Base-by-base conservation (phyloP, 179 eudicot genomes). In the Drosera spatulata region DNA sequence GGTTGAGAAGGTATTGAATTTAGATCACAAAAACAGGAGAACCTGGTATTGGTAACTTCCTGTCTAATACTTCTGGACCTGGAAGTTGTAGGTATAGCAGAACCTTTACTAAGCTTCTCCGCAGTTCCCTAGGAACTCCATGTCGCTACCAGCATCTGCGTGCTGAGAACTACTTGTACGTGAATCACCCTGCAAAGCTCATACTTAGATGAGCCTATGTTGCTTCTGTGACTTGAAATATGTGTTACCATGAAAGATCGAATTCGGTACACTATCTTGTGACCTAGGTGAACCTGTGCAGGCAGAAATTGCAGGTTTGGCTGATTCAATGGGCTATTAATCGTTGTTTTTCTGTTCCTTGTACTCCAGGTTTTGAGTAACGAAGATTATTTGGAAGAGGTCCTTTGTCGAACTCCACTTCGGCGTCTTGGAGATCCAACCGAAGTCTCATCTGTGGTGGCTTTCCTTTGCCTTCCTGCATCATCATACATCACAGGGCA, bases 381-480 rank as follows among this genome's bases (percentile, higher is more conserved):
- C n/a, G 38, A 50, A 3, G 74, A 60, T 22, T 78, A 71, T 48
- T 33, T 73, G 67, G 73, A 79, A 67, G 80, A 72, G 66, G 72
- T 76, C 15, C 61, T 76, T 65, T 69, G 76, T 50, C 63, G 76
- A 53, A 82, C 84, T 7, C 84, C 83, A 38, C 71, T 82, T 37
- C 38, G 69, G 43, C 84, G 79, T 60, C 73, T 79, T 11, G 87
- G 84, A 56, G 80, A 82, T n/a, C 75, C 87, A 5, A 48, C 69
- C 3, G 82, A 82, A 68, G 80, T 82, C 40, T 79, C 84, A 15
- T 71, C 87, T 10, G 37, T 82, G 70, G 79, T 74, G 12, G 86
- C 86, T 40, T 82, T 82, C 50, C 86, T 82, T 43, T 82, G 86
- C 70, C 74, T 82, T n/a, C 86, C 83, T 13, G 83, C 72, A 41